A percentile compares a stretch with the other conserved stretches of the same genome.
phyloP scores from a whole-genome alignment of 2,329 filamentous ascomycete genomes.

The Fusarium buxicola region DNA sequence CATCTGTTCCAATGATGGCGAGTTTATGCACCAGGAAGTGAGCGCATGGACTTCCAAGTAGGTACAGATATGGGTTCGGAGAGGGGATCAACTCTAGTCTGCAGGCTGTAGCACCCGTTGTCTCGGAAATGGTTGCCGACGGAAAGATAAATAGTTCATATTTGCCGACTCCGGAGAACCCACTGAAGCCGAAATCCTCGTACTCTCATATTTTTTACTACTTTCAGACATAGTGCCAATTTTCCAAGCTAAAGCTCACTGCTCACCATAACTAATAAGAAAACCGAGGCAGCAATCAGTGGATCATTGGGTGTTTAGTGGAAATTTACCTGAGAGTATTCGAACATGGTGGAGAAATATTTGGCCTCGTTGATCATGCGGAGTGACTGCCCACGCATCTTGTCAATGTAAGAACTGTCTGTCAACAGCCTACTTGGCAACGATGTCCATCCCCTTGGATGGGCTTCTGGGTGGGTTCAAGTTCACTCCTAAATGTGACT shows the following conservation, averaged over 20 bases:
- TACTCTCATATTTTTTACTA: not conserved
- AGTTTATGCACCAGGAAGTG: not conserved
- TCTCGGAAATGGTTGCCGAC: not conserved
- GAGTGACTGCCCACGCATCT: not conserved
- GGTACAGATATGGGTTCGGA: not conserved
- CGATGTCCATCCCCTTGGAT: not conserved
- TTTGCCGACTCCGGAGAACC: not conserved
- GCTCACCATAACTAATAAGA: too few relatives aligned
- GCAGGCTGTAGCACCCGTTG: not conserved
- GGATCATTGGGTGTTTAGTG: too few relatives aligned
- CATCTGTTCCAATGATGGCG: not conserved
- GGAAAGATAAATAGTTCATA: conserved; percentile 10
- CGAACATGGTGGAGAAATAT: not conserved
- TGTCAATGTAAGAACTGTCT: not conserved
- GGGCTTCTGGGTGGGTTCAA: not conserved
- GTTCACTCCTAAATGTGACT: too few relatives aligned
- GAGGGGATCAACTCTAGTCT: not conserved
- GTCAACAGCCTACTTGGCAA: conserved; percentile 1
- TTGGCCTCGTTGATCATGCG: not conserved
- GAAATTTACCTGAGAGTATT: not conserved
- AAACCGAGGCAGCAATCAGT: not conserved
- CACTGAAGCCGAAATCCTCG: not conserved
- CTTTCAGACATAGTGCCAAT: not conserved
- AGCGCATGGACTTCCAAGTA: not conserved
- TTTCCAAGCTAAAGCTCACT: too few relatives aligned